These are phyloP conservation scores for Metschnikowia anglica DNA, from an alignment of 805 yeast genomes.

Conservation along the genomic window DNA sequence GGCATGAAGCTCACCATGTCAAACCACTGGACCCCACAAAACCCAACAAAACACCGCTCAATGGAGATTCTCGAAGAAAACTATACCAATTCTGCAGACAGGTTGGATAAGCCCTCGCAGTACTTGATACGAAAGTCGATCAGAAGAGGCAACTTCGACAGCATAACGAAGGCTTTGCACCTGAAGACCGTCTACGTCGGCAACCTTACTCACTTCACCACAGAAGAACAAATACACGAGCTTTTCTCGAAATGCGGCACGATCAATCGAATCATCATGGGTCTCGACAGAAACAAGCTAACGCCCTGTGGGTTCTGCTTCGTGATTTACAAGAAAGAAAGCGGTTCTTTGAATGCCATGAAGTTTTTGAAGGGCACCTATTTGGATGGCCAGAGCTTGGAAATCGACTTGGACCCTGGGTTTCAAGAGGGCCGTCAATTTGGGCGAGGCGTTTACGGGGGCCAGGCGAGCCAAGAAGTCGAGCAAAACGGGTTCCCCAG, in stretches of 20 bases:
- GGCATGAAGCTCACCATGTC: no score
- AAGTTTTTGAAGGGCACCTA: constrained; percentile 79
- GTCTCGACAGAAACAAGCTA: constrained; percentile 82
- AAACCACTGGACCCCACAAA: neutral
- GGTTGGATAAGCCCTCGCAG: constrained; percentile 70
- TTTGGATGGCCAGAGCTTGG: constrained; percentile 77
- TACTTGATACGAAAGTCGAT: constrained; percentile 69
- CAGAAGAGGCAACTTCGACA: constrained; percentile 50
- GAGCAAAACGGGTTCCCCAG: constrained; percentile 21
- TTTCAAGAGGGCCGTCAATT: constrained; percentile 93
- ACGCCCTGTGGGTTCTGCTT: constrained; percentile 98
- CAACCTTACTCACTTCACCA: constrained; percentile 81
- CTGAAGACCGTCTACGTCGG: constrained; percentile 89
- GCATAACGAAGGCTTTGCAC: constrained; percentile 61
- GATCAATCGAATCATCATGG: constrained; percentile 84
- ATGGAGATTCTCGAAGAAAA: constrained; percentile 44
- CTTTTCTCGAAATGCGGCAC: constrained; percentile 80
- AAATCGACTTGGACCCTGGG: constrained; percentile 94
- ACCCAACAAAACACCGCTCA: neutral
- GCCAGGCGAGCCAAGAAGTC: constrained; percentile 78
- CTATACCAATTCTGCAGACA: constrained; percentile 61
- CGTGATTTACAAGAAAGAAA: constrained; percentile 67
- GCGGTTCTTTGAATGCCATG: constrained; percentile 77
- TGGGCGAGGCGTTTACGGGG: constrained; percentile 92
- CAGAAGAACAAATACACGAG: constrained; percentile 93